Conservation (phyloP, 495 filamentous ascomycete species). For the Xylona heveae region DNA sequence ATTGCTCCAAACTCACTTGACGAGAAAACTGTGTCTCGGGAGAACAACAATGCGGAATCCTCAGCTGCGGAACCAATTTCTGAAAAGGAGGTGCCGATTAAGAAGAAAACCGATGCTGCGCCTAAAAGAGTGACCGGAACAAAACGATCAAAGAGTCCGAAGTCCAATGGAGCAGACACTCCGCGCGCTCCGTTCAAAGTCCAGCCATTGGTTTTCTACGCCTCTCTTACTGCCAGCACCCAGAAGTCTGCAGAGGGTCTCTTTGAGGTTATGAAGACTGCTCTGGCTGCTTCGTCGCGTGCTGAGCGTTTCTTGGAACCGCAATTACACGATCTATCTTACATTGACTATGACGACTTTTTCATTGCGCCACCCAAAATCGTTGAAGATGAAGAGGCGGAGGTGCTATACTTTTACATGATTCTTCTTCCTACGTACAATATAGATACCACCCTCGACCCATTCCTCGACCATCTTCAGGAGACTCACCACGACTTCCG, state of each 20-base stretch:
- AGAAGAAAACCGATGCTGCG: too few species aligned
- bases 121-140: slow-evolving; percentile 18
- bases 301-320: slow-evolving; percentile 28
- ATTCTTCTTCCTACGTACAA: slow-evolving; percentile 75
- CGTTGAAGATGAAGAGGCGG: slow-evolving; percentile 13
- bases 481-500: slow-evolving; percentile 94
- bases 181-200: slow-evolving; percentile 21
- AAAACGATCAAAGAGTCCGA: slow-evolving; percentile 7
- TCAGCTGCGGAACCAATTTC: too few species aligned
- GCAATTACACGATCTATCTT: slow-evolving; percentile 54
- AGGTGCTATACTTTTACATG: slow-evolving; percentile 52
- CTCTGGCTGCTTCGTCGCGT: slow-evolving; percentile 5
- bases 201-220: slow-evolving; percentile 71
- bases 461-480: slow-evolving; percentile 58
- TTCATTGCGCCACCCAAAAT: slow-evolving; percentile 43
- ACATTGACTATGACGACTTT: slow-evolving; percentile 79
- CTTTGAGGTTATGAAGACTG: slow-evolving; percentile 24
- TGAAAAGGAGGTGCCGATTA: too few species aligned
- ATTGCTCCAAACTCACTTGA: too few species aligned
- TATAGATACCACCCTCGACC: slow-evolving; percentile 71
- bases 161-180: slow-evolving; percentile 4
- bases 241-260: slow-evolving; percentile 41
- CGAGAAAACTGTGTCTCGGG: too few species aligned
- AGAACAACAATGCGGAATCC: too few species aligned
- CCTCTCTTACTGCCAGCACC: slow-evolving; percentile 63